Evolutionary conservation across 345 rosid species (phyloP), one percentile per base, ranked within the genome.

Genomic region (Clausena lansium): DNA sequence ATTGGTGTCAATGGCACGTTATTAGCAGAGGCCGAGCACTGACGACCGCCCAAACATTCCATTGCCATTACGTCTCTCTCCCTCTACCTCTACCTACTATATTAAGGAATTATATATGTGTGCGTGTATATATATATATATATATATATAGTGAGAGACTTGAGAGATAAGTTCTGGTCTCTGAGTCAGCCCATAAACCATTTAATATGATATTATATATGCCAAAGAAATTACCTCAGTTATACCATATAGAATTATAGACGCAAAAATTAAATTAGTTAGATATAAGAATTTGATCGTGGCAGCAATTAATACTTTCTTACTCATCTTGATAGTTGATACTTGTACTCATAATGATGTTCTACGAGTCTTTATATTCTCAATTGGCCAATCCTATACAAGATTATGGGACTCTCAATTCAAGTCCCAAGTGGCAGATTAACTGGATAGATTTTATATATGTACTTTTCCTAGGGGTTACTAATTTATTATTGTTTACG

Each of bases 1-100:
- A 87, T 77, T 1, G 98, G 98, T 5, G 92, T 86, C 73, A 93
- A 76, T 28, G 97, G 91, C 4, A 84, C 80, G 75, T 84, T 86
- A 70, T 85, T 91, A 4, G 94, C 90, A 64, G 87, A 69, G 83
- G 94, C 91, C 58, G 88, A 67, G 83, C 85, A 89, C n/a, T 30
- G 79, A 28, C 17, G 50, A 45, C 50, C 5, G 50, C 76, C 47
- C 32, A 84, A 32, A 30, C 86, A 86, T 62, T 88, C 88, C 89
- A 87, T 86, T 39, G 68, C 27, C 68, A 61, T 47, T 28, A 63
- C 70, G 60, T 62, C 61, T 63, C 20, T 15, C 30, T 38, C n/a
- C 50, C 17, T 13, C 2, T 45, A 45, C 17, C 17, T 17, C 57
- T 52, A 52, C 22, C 52, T 47, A 17, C 45, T 39, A 33, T 38